Conservation (phyloP, 768 basidiomycete species). For the Hysterangium stoloniferum region DNA sequence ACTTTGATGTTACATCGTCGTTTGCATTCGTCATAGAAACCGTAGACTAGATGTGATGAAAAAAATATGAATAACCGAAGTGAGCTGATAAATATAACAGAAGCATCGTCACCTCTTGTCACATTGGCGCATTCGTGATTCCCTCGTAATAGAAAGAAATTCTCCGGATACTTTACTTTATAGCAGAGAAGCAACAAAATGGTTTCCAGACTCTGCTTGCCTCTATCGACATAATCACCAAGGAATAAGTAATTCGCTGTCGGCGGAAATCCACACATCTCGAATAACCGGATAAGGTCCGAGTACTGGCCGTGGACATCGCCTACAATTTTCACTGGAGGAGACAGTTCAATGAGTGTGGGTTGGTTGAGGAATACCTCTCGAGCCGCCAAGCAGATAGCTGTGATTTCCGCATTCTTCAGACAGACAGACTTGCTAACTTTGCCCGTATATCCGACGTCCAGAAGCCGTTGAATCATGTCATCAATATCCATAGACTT, state of each 20-base stretch:
- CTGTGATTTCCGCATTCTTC: slow-evolving; percentile 93
- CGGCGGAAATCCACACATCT: slow-evolving; percentile 99
- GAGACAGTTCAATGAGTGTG: slow-evolving; percentile 92
- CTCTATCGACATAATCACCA: slow-evolving; percentile 98
- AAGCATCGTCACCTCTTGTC: slow-evolving; percentile 81
- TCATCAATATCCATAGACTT: slow-evolving; percentile 90
- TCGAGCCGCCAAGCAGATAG: slow-evolving; percentile 90
- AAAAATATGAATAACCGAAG: slow-evolving; percentile 13
- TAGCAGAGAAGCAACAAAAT: slow-evolving; percentile 95
- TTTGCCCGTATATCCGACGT: slow-evolving; percentile 97
- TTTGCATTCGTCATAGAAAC: slow-evolving; percentile 99
- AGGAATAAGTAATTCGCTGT: slow-evolving; percentile 96
- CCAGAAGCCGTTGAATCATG: slow-evolving; percentile 93
- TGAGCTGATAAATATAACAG: slow-evolving; percentile 12
- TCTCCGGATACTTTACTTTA: slow-evolving; percentile 99
- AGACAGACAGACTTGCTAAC: slow-evolving; percentile 92
- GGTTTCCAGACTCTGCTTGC: slow-evolving; percentile 97
- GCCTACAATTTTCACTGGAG: slow-evolving; percentile 98
- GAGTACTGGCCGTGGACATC: slow-evolving; percentile 99
- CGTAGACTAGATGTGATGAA: slow-evolving; percentile 61
- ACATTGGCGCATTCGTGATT: slow-evolving; percentile 99
- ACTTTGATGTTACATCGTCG: slow-evolving; percentile 98
- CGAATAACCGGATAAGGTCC: slow-evolving; percentile 95
- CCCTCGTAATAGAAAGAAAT: slow-evolving; percentile 95
- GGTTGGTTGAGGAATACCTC: slow-evolving; percentile 96